Evolutionary conservation across 2,329 filamentous ascomycete species (phyloP), one percentile per base, ranked within the genome.

Genomic region (Graphilbum sp.): DNA sequence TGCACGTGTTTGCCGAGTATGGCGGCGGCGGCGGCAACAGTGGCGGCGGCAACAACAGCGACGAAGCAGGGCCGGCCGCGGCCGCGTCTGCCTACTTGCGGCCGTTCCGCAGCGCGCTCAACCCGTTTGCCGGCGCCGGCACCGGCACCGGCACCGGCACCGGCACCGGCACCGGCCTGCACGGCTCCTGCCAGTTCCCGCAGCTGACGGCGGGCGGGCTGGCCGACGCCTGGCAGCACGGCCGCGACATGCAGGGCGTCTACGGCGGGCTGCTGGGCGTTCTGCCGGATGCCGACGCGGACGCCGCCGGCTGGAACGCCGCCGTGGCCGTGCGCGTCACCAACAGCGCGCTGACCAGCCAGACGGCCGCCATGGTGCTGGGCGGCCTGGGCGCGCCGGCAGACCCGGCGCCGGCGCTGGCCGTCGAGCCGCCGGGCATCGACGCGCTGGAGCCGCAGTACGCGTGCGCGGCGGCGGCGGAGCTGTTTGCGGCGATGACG

Each of bases 341-440:
- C 0, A 82, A 82, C 53, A 90, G 90, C 55, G 65, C 75, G 36
- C 88, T 92, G 50, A 90, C 84, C 2, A 79, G 72, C 49, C 79
- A 90, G 55, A 82, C 88, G 15, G 80, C 79, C 11, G 71, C 77
- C 40, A 83, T 84, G 71, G 54, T 88, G 7, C 66, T 85, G 39
- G 61, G 67, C 40, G 83, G 78, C 41, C 84, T 85, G 75, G 19
- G 19, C 4, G 12, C 32, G 9, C 18, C 32, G 23, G 25, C 17
- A n/a, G n/a, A n/a, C n/a, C n/a, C n/a, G n/a, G 27, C 20, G 15
- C 15, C 32, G 2, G 66, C 68, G 1, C 50, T 78, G 0, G 47
- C 62, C 18, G 55, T 74, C 19, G 60, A 74, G 52, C 64, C 74
- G 3, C 55, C 58, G 2, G 66, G 63, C 8, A 58, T 83, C 46